These are phyloP conservation scores for Coniochaeta pulveracea DNA, from an alignment of 2,329 filamentous ascomycete genomes.

Conservation along the genomic window DNA sequence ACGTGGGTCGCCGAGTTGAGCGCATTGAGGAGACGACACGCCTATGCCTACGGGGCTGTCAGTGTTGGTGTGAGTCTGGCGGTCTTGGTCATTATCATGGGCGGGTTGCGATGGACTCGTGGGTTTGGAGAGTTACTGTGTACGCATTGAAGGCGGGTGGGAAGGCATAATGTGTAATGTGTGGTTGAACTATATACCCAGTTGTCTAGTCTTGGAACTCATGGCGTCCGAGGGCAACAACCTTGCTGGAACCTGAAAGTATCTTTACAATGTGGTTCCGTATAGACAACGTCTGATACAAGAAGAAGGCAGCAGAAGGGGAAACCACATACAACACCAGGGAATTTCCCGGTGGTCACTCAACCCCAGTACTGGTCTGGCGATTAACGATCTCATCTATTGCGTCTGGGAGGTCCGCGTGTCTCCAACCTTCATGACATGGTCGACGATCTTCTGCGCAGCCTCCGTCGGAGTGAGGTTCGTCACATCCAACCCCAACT, in stretches of 20 bases:
- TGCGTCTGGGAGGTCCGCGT: neutral
- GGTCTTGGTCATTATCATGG: slow-evolving; percentile 60
- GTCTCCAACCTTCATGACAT: slow-evolving; percentile 3
- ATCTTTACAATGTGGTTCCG: neutral
- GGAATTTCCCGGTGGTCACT: neutral
- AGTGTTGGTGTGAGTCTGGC: slow-evolving; percentile 50
- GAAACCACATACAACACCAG: slow-evolving; percentile 1
- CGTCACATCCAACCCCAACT: slow-evolving; percentile 15
- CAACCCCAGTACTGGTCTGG: neutral
- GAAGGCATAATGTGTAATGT: neutral
- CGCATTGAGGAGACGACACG: slow-evolving; percentile 31
- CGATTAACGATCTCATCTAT: neutral
- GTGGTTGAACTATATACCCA: neutral
- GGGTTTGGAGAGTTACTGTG: slow-evolving; percentile 37
- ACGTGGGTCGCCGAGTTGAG: slow-evolving; percentile 55
- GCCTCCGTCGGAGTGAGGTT: slow-evolving; percentile 12
- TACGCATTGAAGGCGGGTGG: slow-evolving; percentile 11
- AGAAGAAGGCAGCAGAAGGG: neutral
- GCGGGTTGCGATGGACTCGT: slow-evolving; percentile 58
- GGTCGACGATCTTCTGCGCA: slow-evolving; percentile 9
- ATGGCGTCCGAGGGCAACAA: slow-evolving; percentile 4
- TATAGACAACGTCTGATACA: too few relatives aligned
- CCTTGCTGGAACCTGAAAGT: neutral
- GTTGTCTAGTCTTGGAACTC: neutral
- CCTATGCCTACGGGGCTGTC: slow-evolving; percentile 55